Base-by-base conservation (phyloP, 75 land plant species). In the Sequoiadendron giganteum region DNA sequence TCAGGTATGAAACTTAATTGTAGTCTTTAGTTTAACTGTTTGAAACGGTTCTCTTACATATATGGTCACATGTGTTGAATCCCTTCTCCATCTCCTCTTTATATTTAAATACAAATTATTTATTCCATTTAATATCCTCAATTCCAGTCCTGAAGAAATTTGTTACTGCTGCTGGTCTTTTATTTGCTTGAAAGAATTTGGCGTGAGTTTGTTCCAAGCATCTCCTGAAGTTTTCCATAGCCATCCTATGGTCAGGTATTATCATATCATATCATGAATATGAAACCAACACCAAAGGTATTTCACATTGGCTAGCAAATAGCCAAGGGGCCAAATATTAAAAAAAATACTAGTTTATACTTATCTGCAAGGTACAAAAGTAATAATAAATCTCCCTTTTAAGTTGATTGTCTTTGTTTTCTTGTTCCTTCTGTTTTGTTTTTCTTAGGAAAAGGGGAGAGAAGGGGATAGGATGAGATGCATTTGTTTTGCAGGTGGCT, bases 1-100 rank as follows among this genome's bases (percentile, higher is more conserved):
- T 52, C 14, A 89, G 90, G 90, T 89, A 80, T 6, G n/a, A 42
- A 8, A 43, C 45, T 19, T 42, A 42, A 42, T 30, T 79, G 19
- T 25, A 9, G 48, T 80, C 83, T 80, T 80, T 1, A 43, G 48
- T 43, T 25, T 28, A 39, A 19, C 5, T 19, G 4, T 58, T 5
- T 58, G 65, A 58, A 52, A 52, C 11, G 11, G 3, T 61, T 61
- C 70, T 61, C 28, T 61, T 61, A 61, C n/a, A 61, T 61, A 21
- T 7, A 21, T 25, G 70, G 9, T 61, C 38, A 42, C 25, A 80
- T 28, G 8, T 39, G 30, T 81, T 85, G 76, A 39, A 61, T 85
- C 43, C 10, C 30, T 65, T 61, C 83, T 65, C 15, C 43, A 38
- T 65, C 54, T 52, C 86, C 76, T 85, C 13, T 19, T 85, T 85